Percentiles rank a stretch among this genome's conserved stretches.
phyloP scores from a whole-genome alignment of 441 rosid genomes.

The Monsonia emarginata region DNA sequence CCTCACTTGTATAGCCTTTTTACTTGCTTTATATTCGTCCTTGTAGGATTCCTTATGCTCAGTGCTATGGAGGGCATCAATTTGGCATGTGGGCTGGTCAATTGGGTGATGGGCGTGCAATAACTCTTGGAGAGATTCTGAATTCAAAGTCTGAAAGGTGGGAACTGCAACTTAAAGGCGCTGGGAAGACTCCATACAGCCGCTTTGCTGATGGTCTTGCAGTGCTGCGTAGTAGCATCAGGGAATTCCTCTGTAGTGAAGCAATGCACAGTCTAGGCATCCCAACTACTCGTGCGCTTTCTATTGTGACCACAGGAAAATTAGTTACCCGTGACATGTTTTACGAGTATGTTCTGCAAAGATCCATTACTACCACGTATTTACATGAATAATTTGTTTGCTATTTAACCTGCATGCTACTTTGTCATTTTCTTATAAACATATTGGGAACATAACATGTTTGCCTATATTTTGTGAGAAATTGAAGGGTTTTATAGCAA shows the following conservation, averaged over 20 bases:
- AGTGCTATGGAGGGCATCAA: conserved; percentile 95
- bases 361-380: not conserved
- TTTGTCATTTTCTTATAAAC: not conserved
- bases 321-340: conserved; percentile 88
- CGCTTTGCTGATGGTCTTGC: conserved; percentile 99
- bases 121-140: conserved; percentile 76
- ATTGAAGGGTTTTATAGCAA: not conserved
- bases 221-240: conserved; percentile 81
- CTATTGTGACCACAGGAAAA: conserved; percentile 86
- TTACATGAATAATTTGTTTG: not conserved
- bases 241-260: conserved; percentile 93
- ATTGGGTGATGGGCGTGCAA: conserved; percentile 96
- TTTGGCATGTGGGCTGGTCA: conserved; percentile 99
- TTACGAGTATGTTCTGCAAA: conserved; percentile 66
- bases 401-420: not conserved
- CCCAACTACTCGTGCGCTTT: conserved; percentile 91
- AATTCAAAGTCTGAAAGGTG: conserved; percentile 78
- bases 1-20: conserved; percentile 3
- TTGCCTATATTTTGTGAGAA: not conserved
- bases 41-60: conserved; percentile 71
- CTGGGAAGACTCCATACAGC: conserved; percentile 92
- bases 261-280: conserved; percentile 80
- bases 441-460: not conserved
- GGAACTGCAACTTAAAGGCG: conserved; percentile 98
- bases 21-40: conserved; percentile 16